Percentiles rank a stretch among this genome's conserved stretches.
Conservation (phyloP, 768 basidiomycete species). For the Leucosporidium yakuticum region DNA sequence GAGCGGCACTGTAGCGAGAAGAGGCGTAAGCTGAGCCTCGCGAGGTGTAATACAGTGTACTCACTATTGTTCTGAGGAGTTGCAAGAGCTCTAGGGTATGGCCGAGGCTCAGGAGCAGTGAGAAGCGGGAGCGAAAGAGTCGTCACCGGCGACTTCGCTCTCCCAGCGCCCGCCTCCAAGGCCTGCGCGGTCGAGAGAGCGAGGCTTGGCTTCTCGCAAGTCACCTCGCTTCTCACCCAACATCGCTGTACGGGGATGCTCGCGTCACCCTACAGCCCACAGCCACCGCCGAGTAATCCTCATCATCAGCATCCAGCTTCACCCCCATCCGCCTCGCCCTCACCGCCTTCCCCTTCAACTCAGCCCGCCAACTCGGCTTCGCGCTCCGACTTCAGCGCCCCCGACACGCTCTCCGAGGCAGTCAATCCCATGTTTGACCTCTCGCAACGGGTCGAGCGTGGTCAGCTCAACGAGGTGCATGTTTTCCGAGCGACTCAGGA, state of each 20-base stretch:
- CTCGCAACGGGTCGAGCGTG: neutral
- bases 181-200: neutral
- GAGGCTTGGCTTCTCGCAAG: neutral
- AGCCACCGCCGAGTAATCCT: neutral
- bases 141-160: neutral
- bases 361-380: neutral
- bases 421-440: neutral
- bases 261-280: neutral
- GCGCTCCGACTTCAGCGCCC: too few relatives aligned
- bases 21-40: neutral
- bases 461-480: neutral
- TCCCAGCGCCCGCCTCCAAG: neutral
- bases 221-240: neutral
- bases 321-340: neutral
- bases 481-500: neutral
- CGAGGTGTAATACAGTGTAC: neutral
- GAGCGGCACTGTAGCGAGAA: neutral
- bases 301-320: neutral
- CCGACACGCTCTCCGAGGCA: neutral
- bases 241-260: neutral
- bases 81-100: neutral
- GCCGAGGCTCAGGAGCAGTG: neutral
- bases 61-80: neutral
- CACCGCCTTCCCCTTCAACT: neutral
- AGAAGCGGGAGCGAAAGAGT: neutral